Evolutionary conservation across 2,329 filamentous ascomycete genomes (phyloP).

Genomic region (Chaetomium sp.): DNA sequence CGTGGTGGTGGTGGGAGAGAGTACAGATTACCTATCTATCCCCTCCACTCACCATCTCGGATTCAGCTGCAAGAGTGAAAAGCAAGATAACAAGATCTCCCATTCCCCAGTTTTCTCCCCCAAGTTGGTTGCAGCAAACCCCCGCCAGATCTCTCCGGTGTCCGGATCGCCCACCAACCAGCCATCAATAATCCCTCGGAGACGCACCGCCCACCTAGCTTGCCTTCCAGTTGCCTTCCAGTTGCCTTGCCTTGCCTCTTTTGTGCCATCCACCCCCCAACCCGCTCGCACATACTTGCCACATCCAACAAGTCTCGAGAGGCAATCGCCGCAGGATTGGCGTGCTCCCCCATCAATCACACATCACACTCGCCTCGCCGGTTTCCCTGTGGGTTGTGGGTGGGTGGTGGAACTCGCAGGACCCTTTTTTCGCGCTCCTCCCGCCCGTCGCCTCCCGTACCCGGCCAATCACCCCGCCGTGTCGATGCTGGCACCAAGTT

Average conservation of each 20-base stretch:
- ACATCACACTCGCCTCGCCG: background rate
- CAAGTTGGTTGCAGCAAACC: background rate
- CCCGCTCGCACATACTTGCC: background rate
- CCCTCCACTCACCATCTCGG: background rate
- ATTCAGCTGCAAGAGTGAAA: background rate
- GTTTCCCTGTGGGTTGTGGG: no score
- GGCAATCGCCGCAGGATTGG: background rate
- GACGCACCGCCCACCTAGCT: background rate
- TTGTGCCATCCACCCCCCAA: no score
- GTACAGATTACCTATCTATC: no score
- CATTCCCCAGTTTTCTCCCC: background rate
- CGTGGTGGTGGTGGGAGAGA: no score
- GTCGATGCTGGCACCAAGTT: background rate
- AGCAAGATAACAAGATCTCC: background rate
- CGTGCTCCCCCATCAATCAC: background rate
- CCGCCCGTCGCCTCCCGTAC: constrained; percentile 11
- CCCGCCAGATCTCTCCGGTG: background rate
- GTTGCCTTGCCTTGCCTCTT: no score
- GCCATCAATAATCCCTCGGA: background rate
- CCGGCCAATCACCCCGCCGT: constrained; percentile 10
- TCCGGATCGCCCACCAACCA: no score
- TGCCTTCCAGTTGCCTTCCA: background rate
- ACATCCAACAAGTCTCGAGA: background rate
- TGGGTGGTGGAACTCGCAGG: background rate
- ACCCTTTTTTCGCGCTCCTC: background rate